A percentile compares a stretch with the other conserved stretches of the same genome.
These are phyloP conservation scores for Aspergillus eucalypticola DNA, from an alignment of 2,329 filamentous ascomycete species.

Conservation along the genomic window DNA sequence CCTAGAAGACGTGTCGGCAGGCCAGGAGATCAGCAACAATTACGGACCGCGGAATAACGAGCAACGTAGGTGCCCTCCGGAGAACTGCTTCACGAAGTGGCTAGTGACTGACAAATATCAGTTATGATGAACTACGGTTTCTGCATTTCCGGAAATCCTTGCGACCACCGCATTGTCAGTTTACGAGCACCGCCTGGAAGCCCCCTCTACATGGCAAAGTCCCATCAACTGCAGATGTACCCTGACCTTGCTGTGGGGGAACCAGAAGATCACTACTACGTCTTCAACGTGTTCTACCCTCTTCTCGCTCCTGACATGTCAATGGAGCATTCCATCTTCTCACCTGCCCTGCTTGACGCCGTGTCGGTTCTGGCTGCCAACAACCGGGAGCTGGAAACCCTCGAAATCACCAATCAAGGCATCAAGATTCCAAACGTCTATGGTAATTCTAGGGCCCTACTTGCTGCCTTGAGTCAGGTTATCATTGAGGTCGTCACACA, in stretches of 20 bases:
- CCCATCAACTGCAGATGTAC: slow-evolving; percentile 36
- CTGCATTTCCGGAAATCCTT: slow-evolving; percentile 45
- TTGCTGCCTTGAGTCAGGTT: slow-evolving; percentile 46
- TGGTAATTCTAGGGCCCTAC: slow-evolving; percentile 39
- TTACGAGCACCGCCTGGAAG: slow-evolving; percentile 42
- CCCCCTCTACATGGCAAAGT: slow-evolving; percentile 42
- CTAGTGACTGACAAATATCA: slow-evolving; percentile 17
- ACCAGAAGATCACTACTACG: slow-evolving; percentile 43
- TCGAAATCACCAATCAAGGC: slow-evolving; percentile 33
- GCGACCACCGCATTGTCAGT: slow-evolving; percentile 46
- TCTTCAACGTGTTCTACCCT: slow-evolving; percentile 49
- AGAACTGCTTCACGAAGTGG: background rate
- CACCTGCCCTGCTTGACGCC: slow-evolving; percentile 45
- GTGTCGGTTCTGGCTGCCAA: slow-evolving; percentile 45
- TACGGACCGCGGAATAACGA: slow-evolving; percentile 77
- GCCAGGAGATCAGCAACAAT: slow-evolving; percentile 65
- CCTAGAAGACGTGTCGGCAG: slow-evolving; percentile 50
- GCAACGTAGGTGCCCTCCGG: slow-evolving; percentile 47
- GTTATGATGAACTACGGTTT: slow-evolving; percentile 51
- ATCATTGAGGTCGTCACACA: slow-evolving; percentile 44
- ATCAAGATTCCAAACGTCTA: slow-evolving; percentile 34
- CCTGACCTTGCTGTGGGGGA: slow-evolving; percentile 30
- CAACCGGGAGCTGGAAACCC: slow-evolving; percentile 40
- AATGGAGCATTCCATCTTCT: slow-evolving; percentile 47
- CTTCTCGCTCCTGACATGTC: slow-evolving; percentile 33